Base-by-base conservation (phyloP, 148 eudicot species). In the Nyssa sinensis region DNA sequence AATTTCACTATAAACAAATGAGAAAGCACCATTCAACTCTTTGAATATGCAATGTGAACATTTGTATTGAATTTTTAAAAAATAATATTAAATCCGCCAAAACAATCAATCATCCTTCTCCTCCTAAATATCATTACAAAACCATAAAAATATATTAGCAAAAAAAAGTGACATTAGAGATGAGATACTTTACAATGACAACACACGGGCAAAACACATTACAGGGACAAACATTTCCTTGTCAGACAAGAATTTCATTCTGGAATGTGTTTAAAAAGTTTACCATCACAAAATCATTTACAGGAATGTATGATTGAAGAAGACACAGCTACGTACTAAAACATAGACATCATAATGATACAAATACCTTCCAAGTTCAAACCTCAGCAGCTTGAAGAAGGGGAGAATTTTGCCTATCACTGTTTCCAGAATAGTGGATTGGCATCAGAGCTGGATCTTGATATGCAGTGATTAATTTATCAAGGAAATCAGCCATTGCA, bases 391-490 rank as follows among this genome's bases (percentile, higher is more conserved):
- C 65, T 30, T 74, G 75, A 66, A 84, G 89, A 77, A 94, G 96
- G 28, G 94, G 97, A 71, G 91, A 53, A 32, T 67, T 76, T 44
- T 66, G 83, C 34, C 80, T 35, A 71, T 79, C 86, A 5, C 72
- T 76, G 62, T 72, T 75, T 66, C 75, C 78, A 25, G 84, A 71
- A 68, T 68, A 69, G 51, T 67, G 81, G 64, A 69, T 74, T 4
- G 88, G 86, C 78, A 64, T 79, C 69, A 92, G 75, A 37, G 91
- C 95, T 13, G 98, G 98, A 85, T 94, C 97, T 63, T 78, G 83
- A 87, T 94, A 94, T 35, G 91, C 97, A 70, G 84, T 77, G 7
- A 47, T 81, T 71, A 94, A 86, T 27, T 81, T 81, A 21, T 88
- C 90, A 28, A 83, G 74, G 74, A 94, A 94, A 72, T 83, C 89